Evolutionary conservation across 192 early-diverging fungal species (phyloP), one percentile per base, ranked within the genome.

Genomic region (Coemansia interrupta): DNA sequence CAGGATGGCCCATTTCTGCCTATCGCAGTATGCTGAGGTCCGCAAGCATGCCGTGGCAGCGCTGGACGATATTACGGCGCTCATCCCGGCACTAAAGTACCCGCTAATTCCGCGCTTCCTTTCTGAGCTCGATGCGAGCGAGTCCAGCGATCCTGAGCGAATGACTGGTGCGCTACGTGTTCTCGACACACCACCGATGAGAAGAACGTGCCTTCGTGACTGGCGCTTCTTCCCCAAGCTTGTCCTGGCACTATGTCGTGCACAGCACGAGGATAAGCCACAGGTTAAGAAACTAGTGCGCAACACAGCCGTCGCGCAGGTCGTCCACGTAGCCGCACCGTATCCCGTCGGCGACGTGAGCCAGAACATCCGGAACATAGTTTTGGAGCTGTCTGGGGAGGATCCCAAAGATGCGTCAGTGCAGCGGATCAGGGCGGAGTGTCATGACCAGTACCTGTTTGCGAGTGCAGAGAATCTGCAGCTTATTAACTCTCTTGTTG

Each of bases 401-500:
- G 38, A 46, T 13, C 11, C 36, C 2, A 53, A 54, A 13, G 55
- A 42, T 10, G 50, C 49, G 2, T 44, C 46, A 1, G 51, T 70
- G 13, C 54, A 17, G 8, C 28, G 23, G 19, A 26, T 44, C 17
- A 70, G 22, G 13, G 36, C 11, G 17, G 45, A 49, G 36, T 54
- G 64, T 19, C 29, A 32, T 4, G 41, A 66, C 38, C 22, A 49
- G 11, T 62, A 60, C 23, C 23, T 44, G 11, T 54, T 58, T 44
- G 61, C 75, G 11, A 54, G 30, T 43, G 19, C 56, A 24, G 75
- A 72, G 47, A 52, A 72, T 17, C 6, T 59, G 11, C 46, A 42
- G 46, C 61, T 78, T 2, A 29, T 72, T 20, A 46, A 53, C 48
- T 67, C 78, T 12, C 78, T 95, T 56, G 73, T 89, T 14, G 81